Evolutionary conservation across 2,329 filamentous ascomycete genomes (phyloP).

Genomic region (Ilyonectria mors-panacis): DNA sequence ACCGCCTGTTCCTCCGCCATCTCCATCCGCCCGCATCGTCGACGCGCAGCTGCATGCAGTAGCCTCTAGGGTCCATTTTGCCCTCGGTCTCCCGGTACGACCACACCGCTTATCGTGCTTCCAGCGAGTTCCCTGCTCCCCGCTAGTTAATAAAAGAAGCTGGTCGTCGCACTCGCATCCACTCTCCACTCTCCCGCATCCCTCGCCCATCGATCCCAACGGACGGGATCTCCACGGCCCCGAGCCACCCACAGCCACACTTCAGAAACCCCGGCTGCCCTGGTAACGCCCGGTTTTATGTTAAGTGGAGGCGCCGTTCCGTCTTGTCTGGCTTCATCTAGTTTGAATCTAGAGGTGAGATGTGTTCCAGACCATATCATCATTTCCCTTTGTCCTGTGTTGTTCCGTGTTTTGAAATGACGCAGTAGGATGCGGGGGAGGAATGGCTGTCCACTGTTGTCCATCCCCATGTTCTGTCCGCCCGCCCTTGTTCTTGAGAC

Average conservation of each 20-base stretch:
- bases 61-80: not conserved
- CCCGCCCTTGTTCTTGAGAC: not conserved
- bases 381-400: not conserved
- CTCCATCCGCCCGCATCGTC: not conserved
- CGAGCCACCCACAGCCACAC: not conserved
- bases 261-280: slow-evolving; percentile 7
- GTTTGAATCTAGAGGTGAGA: not conserved
- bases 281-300: slow-evolving; percentile 16
- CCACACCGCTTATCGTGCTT: not conserved
- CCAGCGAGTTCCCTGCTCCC: no score
- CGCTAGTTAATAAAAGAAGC: not conserved
- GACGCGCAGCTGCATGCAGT: slow-evolving; percentile 1
- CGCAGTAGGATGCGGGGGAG: not conserved
- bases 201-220: not conserved
- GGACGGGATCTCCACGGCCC: not conserved
- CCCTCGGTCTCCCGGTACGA: not conserved
- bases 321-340: not conserved
- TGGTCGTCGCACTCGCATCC: slow-evolving; percentile 5
- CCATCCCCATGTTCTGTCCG: not conserved
- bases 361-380: no score
- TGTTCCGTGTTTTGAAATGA: not conserved
- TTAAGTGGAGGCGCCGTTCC: not conserved
- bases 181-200: slow-evolving; percentile 14
- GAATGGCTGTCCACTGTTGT: not conserved
- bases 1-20: not conserved